These are phyloP conservation scores for Piloderma croceum DNA, from an alignment of 768 basidiomycete genomes.

Conservation along the genomic window DNA sequence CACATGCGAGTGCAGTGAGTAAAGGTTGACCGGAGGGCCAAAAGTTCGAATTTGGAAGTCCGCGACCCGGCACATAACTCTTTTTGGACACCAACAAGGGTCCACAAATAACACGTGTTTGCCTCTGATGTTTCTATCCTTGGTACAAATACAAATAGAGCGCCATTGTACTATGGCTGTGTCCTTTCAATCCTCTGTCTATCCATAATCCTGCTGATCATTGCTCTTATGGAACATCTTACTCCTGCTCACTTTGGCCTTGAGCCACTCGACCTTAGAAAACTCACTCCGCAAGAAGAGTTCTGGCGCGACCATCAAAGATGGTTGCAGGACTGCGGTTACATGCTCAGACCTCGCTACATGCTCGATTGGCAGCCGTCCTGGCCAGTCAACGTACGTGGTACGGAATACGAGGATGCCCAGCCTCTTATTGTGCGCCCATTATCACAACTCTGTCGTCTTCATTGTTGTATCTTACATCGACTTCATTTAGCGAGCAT, in stretches of 20 bases:
- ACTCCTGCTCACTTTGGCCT: not conserved
- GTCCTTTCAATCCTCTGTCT: not conserved
- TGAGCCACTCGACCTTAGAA: not conserved
- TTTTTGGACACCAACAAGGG: too few relatives aligned
- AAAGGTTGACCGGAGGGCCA: too few relatives aligned
- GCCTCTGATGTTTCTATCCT: too few relatives aligned
- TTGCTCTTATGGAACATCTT: not conserved
- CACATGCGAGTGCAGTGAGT: too few relatives aligned
- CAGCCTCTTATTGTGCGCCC: not conserved
- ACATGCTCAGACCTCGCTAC: slow-evolving; percentile 14
- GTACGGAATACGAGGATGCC: slow-evolving; percentile 7
- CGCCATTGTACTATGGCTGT: too few relatives aligned
- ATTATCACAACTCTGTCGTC: not conserved
- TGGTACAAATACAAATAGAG: too few relatives aligned
- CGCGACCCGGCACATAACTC: too few relatives aligned
- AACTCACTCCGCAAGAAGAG: not conserved
- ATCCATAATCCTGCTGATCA: not conserved
- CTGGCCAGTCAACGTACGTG: slow-evolving; percentile 3
- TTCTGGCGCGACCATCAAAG: slow-evolving; percentile 12
- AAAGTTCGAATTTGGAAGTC: too few relatives aligned
- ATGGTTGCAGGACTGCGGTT: slow-evolving; percentile 13
- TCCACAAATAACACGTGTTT: too few relatives aligned
- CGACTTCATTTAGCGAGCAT: not conserved
- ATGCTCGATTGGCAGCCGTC: slow-evolving; percentile 16
- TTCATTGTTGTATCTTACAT: not conserved